Base-by-base conservation (phyloP, 768 basidiomycete species). In the Macrolepiota dolichaula region DNA sequence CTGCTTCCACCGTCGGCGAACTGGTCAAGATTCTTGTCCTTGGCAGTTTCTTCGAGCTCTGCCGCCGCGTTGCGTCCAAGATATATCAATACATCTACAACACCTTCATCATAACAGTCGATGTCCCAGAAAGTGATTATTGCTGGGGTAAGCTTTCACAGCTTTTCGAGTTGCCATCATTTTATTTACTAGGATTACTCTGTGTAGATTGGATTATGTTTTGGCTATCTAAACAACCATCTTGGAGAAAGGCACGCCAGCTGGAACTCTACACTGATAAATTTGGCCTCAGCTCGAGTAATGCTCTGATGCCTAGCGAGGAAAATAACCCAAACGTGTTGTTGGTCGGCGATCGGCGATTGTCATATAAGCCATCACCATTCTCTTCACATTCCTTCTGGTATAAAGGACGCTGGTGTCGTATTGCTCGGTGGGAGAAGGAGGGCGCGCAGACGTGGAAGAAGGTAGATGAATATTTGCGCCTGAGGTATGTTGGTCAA, bases 121-220 rank as follows among this genome's bases (percentile, higher is more conserved):
- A 72, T 35, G 86, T 91, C 56, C 79, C 85, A 1, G 82, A 85
- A 4, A 73, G 80, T 0, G 88, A 91, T 64, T 54, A 67, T n/a
- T 77, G 81, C 59, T 88, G 79, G 65, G 71, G 88, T 87, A 65
- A 10, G 85, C 64, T 22, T 1, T 64, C 51, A 15, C 35, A 24
- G n/a, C 19, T 32, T 19, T 17, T 51, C 17, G 6, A 13, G 11
- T 24, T 19, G 10, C 4, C n/a, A n/a, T 44, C 15, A 7, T 19
- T n/a, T 17, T 10, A 3, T 9, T 19, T 2, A 15, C 47, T 56
- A 17, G 38, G 37, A 47, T 44, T 2, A 32, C 35, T 32, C 35
- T 51, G 40, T 40, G 27, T 59, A 89, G 87, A 80, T 40, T 91
- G 89, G 89, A 77, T 91, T 66, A 81, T 89, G 79, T 72, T 79